Evolutionary conservation across 2,329 filamentous ascomycete genomes (phyloP), one percentile per base, ranked within the genome.

Genomic region (Xylariaceae sp.): DNA sequence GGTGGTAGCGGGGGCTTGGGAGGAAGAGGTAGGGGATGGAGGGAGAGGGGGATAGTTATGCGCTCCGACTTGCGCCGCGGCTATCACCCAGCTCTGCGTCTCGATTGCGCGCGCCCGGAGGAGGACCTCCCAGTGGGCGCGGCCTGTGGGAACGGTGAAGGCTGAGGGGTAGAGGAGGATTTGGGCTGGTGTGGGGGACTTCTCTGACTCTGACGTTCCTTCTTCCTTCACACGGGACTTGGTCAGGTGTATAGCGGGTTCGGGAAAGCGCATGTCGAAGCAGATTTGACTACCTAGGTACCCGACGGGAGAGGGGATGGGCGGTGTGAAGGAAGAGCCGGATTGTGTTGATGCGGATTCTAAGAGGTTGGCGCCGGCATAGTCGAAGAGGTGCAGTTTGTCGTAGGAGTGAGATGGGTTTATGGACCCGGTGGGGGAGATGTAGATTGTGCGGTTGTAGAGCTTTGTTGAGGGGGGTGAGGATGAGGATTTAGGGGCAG

Each of bases 311-410:
- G 84, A 87, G n/a, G 79, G 69, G 58, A 93, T 89, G 0, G 90
- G 90, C 3, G 79, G 64, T 1, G 81, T 70, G 33, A 95, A 79
- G 2, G 67, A 55, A 22, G 66, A 65, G 0, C 89, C 89, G 4
- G 79, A 76, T 59, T 91, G 83, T 0, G 90, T 87, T 37, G 76
- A 85, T 21, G 65, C 64, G 42, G 68, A 74, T 60, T 79, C 76
- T 47, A 65, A 68, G 17, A 79, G 70, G 8, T 59, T 55, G 12
- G 51, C 74, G 55, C n/a, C n/a, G n/a, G n/a, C n/a, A n/a, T 78
- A 79, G 66, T 96, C 89, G 67, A 97, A 96, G 12, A 96, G 76
- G 64, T 96, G 91, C 23, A 95, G 70, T 66, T 97, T 97, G 65
- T 95, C 86, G 68, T 96, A 96, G 17, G 67, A 64, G 2, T 62